Conservation (phyloP, 495 filamentous ascomycete species). For the Evernia prunastri region DNA sequence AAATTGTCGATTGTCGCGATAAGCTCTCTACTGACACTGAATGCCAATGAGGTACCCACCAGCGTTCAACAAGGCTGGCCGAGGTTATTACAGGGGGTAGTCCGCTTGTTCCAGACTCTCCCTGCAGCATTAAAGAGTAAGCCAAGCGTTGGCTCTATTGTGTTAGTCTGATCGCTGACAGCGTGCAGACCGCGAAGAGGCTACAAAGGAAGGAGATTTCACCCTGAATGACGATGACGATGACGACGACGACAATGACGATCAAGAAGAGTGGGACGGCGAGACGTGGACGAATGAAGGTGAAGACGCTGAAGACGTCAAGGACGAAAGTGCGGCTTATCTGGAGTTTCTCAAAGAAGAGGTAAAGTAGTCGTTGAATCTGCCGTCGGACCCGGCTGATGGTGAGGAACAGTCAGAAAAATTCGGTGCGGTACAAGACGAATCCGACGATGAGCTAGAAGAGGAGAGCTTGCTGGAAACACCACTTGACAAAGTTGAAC, state of each 20-base stretch:
- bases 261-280: slow-evolving; percentile 66
- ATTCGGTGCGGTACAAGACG: slow-evolving; percentile 61
- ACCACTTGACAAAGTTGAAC: slow-evolving; percentile 88
- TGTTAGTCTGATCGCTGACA: slow-evolving; percentile 3
- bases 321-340: slow-evolving; percentile 89
- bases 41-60: slow-evolving; percentile 67
- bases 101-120: slow-evolving; percentile 82
- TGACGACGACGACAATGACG: slow-evolving; percentile 56
- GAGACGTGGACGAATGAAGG: slow-evolving; percentile 67
- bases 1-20: slow-evolving; percentile 95
- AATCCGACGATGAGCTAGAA: slow-evolving; percentile 85
- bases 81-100: slow-evolving; percentile 84
- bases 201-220: slow-evolving; percentile 82
- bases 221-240: slow-evolving; percentile 60
- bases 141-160: slow-evolving; percentile 25
- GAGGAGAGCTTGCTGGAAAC: slow-evolving; percentile 90
- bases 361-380: slow-evolving; percentile 39
- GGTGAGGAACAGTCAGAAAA: slow-evolving; percentile 61
- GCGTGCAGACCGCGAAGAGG: slow-evolving; percentile 71
- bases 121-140: slow-evolving; percentile 78
- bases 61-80: slow-evolving; percentile 97
- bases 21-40: slow-evolving; percentile 69
- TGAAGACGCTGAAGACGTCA: slow-evolving; percentile 61
- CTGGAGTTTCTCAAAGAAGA: slow-evolving; percentile 93
- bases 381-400: slow-evolving; percentile 17